Percentiles rank a stretch among this genome's conserved stretches.
Evolutionary conservation across 2,329 filamentous ascomycete genomes (phyloP).

Genomic region (Neurospora sp.): DNA sequence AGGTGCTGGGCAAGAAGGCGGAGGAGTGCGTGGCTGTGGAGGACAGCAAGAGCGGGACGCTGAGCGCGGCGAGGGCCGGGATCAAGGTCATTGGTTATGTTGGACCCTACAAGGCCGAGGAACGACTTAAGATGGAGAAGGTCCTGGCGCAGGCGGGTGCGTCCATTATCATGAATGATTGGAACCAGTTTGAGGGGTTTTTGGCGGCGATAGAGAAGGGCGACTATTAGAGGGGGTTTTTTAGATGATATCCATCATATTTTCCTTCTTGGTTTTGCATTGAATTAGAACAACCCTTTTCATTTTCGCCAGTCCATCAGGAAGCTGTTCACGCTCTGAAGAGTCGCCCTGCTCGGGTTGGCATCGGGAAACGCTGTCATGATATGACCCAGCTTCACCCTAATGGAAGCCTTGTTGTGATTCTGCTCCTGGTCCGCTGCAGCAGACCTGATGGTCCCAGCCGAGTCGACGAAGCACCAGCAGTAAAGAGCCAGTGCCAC

Average conservation of each 20-base stretch:
- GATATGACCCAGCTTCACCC: slow-evolving; percentile 69
- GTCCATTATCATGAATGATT: slow-evolving; percentile 50
- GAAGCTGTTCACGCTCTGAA: slow-evolving; percentile 88
- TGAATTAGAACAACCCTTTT: slow-evolving; percentile 4
- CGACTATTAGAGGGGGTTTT: slow-evolving; percentile 8
- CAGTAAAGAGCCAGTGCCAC: slow-evolving; percentile 68
- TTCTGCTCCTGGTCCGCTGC: slow-evolving; percentile 16
- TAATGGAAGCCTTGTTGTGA: slow-evolving; percentile 67
- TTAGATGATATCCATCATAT: slow-evolving; percentile 1
- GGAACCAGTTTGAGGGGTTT: slow-evolving; percentile 42
- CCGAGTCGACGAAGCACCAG: slow-evolving; percentile 53
- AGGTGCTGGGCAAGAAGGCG: slow-evolving; percentile 61
- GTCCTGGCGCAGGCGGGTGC: slow-evolving; percentile 51
- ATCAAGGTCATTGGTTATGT: slow-evolving; percentile 81
- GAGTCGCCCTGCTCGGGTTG: slow-evolving; percentile 73
- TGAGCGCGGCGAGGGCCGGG: slow-evolving; percentile 61
- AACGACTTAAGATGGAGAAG: slow-evolving; percentile 56
- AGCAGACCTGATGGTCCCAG: slow-evolving; percentile 33
- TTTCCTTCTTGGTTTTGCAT: slow-evolving; percentile 3
- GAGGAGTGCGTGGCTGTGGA: slow-evolving; percentile 72
- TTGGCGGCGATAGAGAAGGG: slow-evolving; percentile 37
- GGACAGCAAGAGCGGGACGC: slow-evolving; percentile 78
- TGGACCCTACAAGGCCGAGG: slow-evolving; percentile 57
- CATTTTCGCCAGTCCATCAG: slow-evolving; percentile 52
- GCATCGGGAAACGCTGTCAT: slow-evolving; percentile 68